phyloP scores from a whole-genome alignment of 139 green algal species.

The Coelastrella sp. region DNA sequence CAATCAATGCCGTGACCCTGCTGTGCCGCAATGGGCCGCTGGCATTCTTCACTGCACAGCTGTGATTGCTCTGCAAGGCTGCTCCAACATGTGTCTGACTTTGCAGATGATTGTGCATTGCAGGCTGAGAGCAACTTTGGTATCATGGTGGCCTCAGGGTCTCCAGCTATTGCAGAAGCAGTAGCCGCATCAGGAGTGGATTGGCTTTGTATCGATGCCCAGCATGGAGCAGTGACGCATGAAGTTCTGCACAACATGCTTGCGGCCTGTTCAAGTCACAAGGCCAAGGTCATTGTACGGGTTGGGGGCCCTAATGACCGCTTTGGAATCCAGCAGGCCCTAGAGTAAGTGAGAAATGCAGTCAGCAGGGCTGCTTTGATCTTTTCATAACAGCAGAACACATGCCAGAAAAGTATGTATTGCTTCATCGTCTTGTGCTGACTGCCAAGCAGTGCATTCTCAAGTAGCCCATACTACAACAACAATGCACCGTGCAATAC shows the following conservation, averaged over 20 bases:
- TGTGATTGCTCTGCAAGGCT: no score
- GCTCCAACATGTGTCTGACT: no score
- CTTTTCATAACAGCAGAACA: no score
- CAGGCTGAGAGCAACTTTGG: conserved; percentile 14
- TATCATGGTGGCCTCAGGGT: conserved; percentile 41
- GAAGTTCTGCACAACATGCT: conserved; percentile 22
- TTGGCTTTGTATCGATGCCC: conserved; percentile 49
- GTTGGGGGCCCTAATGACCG: conserved; percentile 48
- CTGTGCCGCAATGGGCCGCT: no score
- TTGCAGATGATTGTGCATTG: neutral
- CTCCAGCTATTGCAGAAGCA: conserved; percentile 35
- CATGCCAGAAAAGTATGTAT: no score
- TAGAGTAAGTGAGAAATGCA: conserved; percentile 41
- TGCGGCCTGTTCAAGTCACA: neutral
- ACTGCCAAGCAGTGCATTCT: no score
- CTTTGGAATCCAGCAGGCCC: conserved; percentile 54
- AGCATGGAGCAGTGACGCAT: conserved; percentile 50
- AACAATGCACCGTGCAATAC: no score
- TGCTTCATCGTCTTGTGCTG: no score
- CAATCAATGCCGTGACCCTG: no score
- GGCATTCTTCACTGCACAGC: no score
- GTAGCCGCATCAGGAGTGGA: conserved; percentile 38
- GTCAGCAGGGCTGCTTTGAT: neutral
- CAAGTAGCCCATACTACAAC: no score
- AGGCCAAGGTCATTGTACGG: conserved; percentile 47